Conservation (phyloP, 2,329 filamentous ascomycete genomes). For the Aspergillus pseudonomiae region DNA sequence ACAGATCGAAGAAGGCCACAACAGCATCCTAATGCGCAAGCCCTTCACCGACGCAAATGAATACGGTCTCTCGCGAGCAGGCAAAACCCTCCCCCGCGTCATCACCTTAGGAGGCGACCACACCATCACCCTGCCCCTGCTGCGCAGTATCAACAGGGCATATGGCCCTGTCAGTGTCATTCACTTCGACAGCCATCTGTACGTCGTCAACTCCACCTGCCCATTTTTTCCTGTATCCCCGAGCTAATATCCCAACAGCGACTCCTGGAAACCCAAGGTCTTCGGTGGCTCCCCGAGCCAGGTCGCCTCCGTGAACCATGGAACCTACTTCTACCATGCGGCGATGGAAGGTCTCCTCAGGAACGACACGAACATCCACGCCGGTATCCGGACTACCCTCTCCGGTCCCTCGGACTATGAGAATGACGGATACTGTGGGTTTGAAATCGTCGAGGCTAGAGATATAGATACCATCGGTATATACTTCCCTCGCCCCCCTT, state of each 20-base stretch:
- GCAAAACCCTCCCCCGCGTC: conserved; percentile 75
- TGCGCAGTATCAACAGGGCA: conserved; percentile 62
- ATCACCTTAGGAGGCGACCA: conserved; percentile 68
- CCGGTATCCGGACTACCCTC: conserved; percentile 27
- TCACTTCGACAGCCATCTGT: conserved; percentile 65
- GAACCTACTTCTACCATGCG: conserved; percentile 33
- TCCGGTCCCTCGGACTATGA: conserved; percentile 29
- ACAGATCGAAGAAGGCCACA: conserved; percentile 85
- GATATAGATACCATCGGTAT: conserved; percentile 32
- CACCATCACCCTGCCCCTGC: conserved; percentile 51
- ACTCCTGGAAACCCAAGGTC: conserved; percentile 78
- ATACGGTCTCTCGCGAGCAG: conserved; percentile 69
- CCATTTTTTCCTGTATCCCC: too few species aligned
- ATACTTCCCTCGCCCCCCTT: too few species aligned
- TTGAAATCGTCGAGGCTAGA: conserved; percentile 26
- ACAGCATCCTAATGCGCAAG: conserved; percentile 69
- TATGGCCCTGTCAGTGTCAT: conserved; percentile 70
- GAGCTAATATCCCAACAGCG: conserved; percentile 27
- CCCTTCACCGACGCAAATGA: conserved; percentile 71
- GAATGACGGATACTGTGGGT: conserved; percentile 25
- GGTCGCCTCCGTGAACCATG: conserved; percentile 49
- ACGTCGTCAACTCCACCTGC: conserved; percentile 16
- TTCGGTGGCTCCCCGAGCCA: conserved; percentile 81
- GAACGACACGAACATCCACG: conserved; percentile 29
- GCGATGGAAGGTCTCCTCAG: conserved; percentile 27